Evolutionary conservation across 352 stramenopile genomes (phyloP), one percentile per base, ranked within the genome.

Genomic region (Globisporangium spiculum): DNA sequence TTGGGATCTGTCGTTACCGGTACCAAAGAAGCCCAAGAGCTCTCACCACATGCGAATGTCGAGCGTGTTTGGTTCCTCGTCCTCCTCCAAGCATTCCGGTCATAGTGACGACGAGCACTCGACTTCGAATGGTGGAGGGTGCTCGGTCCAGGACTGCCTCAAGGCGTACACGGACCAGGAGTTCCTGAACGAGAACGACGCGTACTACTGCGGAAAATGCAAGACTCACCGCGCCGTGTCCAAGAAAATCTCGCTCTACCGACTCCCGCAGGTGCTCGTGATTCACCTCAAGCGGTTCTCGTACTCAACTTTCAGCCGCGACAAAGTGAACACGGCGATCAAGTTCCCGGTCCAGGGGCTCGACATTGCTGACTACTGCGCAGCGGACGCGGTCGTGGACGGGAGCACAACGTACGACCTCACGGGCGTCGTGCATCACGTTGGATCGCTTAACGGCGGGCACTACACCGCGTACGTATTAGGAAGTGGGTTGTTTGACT

Each of bases 281-380:
- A 44, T 97, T 30, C 92, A 97, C 66, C 79, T 97, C 41, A 97
- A 97, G 74, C 87, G 91, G 1, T 97, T 97, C 56, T 85, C 80
- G 41, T 94, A 85, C 71, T 95, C 83, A 22, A 90, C 75, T 1
- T 86, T 89, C 60, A 91, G 83, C 60, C 74, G 86, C 36, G 83
- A 92, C 71, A 96, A 96, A 60, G 79, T 95, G 32, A 90, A 57
- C 20, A 90, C 82, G 2, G 70, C 69, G 30, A 87, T 96, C 64
- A 79, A 68, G 22, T 90, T 90, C 64, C 89, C 89, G 0, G 66
- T 72, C 2, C 68, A 84, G 7, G 77, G 70, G 34, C 75, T 96
- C 22, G 83, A 96, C 59, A 48, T 96, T 26, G 70, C 73, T 7
- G 80, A 88, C n/a, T 94, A 82, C 64, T 93, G 81, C 66, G 81